phyloP scores from a whole-genome alignment of 768 basidiomycete species.

The Termitomyces sp. region DNA sequence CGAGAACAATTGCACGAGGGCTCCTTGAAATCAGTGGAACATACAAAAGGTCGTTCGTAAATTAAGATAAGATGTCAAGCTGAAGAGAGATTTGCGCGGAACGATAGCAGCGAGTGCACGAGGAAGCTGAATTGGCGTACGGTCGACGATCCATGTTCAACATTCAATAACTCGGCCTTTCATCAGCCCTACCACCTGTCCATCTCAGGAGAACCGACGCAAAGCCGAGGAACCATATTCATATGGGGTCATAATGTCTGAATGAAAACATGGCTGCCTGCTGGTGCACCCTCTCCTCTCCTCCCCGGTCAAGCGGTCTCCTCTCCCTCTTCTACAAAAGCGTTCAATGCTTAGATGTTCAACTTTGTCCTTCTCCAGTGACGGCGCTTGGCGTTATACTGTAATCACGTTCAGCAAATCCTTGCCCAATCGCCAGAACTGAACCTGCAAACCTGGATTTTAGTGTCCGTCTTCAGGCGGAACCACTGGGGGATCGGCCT shows the following conservation, averaged over 20 bases:
- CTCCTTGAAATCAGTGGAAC: not conserved
- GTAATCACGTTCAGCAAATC: constrained; percentile 8
- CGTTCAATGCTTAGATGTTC: constrained; percentile 67
- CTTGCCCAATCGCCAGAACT: not conserved
- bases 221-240: constrained; percentile 16
- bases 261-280: constrained; percentile 20
- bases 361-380: constrained; percentile 99
- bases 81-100: no score
- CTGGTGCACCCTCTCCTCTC: constrained; percentile 10
- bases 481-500: constrained; percentile 99
- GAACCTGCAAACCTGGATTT: constrained; percentile 72
- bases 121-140: not conserved
- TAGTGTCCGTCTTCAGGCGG: constrained; percentile 93
- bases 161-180: not conserved
- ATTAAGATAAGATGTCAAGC: not conserved
- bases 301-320: not conserved
- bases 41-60: not conserved
- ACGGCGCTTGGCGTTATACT: constrained; percentile 95
- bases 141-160: not conserved
- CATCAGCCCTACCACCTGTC: not conserved
- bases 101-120: not conserved
- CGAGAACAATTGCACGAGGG: not conserved
- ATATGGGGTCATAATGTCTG: constrained; percentile 21
- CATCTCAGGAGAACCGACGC: not conserved
- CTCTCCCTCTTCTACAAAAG: constrained; percentile 4